Evolutionary conservation across 2,329 filamentous ascomycete species (phyloP).

Genomic region (Xylaria sp.): DNA sequence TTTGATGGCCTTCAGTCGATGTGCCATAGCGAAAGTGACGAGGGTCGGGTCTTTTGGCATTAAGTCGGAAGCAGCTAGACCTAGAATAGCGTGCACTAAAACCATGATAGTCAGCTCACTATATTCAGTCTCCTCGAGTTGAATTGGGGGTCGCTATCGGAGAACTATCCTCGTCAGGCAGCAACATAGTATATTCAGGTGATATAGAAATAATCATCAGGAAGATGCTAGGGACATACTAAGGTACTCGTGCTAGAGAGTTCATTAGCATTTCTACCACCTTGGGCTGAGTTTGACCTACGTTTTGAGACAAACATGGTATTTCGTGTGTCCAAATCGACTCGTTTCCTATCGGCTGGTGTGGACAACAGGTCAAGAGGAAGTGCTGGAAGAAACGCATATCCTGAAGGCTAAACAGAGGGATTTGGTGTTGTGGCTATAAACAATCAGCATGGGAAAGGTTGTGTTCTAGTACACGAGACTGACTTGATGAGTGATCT

Average conservation of each 20-base stretch:
- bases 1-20: constrained; percentile 70
- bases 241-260: constrained; percentile 44
- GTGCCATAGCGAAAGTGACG: constrained; percentile 67
- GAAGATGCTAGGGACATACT: constrained; percentile 33
- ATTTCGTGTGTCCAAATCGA: constrained; percentile 74
- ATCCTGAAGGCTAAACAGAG: constrained; percentile 69
- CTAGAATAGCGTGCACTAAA: constrained; percentile 73
- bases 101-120: constrained; percentile 56
- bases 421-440: constrained; percentile 67
- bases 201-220: background rate
- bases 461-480: background rate
- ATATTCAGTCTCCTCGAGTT: background rate
- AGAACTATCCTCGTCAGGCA: constrained; percentile 6
- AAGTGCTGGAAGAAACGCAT: constrained; percentile 79
- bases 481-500: constrained; percentile 62
- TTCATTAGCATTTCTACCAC: constrained; percentile 23
- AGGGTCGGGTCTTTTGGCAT: constrained; percentile 63
- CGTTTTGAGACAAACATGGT: constrained; percentile 73
- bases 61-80: constrained; percentile 74
- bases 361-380: constrained; percentile 69
- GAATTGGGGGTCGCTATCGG: background rate
- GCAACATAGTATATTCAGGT: background rate
- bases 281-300: constrained; percentile 50
- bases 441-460: constrained; percentile 35
- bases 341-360: constrained; percentile 73